Evolutionary conservation across 2,329 filamentous ascomycete species (phyloP), one percentile per base, ranked within the genome.

Genomic region (Nakataea oryzae): DNA sequence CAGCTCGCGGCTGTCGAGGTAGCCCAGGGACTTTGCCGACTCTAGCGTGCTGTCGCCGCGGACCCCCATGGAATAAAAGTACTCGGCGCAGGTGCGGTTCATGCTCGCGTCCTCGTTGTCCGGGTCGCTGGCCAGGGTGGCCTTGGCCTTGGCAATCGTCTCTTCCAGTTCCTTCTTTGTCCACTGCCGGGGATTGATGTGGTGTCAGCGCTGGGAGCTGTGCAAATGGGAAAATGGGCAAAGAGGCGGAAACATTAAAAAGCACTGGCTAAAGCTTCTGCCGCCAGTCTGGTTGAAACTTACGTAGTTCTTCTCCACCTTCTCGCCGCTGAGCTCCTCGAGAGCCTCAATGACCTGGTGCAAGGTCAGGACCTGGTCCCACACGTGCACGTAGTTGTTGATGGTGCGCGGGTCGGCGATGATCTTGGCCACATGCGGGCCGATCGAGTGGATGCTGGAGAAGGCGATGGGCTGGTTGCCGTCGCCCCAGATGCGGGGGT

Each of bases 11-110:
- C 73, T 75, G 61, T 76, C 73, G 24, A 84, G 63, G 67, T 85
- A 84, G 2, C 81, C 81, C 6, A 86, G 72, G 64, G 84, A 84
- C 59, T 75, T 72, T 13, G 83, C 83, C 64, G 77, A 74, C 62
- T 81, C 78, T 0, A 78, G 79, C 12, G 73, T 78, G 68, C 84
- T 84, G 65, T 86, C 82, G 1, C 76, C 79, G 1, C 81, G 74
- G 27, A 84, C 67, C 21, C 74, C 76, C 74, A 74, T 79, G 0
- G 76, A 79, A 47, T 77, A 67, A 59, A 71, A 67, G 66, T 82
- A 83, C 66, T 83, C 73, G 50, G 9, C 28, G 29, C 59, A 17
- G 27, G 57, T 29, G 17, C 57, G 57, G 27, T 17, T 34, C 11
- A 57, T 29, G 24, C 7, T 32, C 14, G 21, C 41, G 7, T 50